These are phyloP conservation scores for Ziziphus jujuba DNA, from an alignment of 306 rosid genomes.

Conservation along the genomic window DNA sequence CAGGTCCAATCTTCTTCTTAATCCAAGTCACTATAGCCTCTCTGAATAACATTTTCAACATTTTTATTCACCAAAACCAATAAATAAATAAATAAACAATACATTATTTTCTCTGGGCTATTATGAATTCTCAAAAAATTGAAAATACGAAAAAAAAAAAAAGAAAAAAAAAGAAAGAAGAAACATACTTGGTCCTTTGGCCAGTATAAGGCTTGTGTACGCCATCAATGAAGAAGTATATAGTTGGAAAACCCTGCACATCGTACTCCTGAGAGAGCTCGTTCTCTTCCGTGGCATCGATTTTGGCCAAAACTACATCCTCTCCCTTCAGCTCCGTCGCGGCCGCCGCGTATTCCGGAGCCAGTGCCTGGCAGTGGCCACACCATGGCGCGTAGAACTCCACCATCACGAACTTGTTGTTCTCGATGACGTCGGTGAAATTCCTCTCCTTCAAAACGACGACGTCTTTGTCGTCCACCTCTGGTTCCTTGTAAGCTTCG, in stretches of 20 bases:
- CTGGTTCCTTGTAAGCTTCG: constrained; percentile 49
- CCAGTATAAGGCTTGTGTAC: constrained; percentile 77
- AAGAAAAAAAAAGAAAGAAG: too few relatives aligned
- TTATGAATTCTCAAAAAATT: background rate
- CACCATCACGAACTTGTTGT: constrained; percentile 71
- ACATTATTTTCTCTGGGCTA: background rate
- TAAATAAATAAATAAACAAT: background rate
- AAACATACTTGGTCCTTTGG: constrained; percentile 70
- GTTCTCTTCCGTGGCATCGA: constrained; percentile 87
- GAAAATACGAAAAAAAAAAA: background rate
- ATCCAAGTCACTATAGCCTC: constrained; percentile 89
- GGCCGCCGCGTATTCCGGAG: constrained; percentile 89
- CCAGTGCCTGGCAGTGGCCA: constrained; percentile 94
- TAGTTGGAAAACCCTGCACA: constrained; percentile 85
- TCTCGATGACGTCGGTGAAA: constrained; percentile 61
- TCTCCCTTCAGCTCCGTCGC: constrained; percentile 82
- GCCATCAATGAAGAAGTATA: constrained; percentile 74
- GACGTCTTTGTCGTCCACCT: constrained; percentile 87
- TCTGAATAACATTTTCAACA: constrained; percentile 30
- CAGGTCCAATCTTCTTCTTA: constrained; percentile 96
- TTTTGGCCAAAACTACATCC: constrained; percentile 70
- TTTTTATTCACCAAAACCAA: too few relatives aligned
- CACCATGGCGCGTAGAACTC: constrained; percentile 99
- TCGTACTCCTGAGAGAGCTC: constrained; percentile 77
- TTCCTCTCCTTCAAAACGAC: constrained; percentile 79